Base-by-base conservation (phyloP, 768 basidiomycete species). In the Leccinum rimulosum region DNA sequence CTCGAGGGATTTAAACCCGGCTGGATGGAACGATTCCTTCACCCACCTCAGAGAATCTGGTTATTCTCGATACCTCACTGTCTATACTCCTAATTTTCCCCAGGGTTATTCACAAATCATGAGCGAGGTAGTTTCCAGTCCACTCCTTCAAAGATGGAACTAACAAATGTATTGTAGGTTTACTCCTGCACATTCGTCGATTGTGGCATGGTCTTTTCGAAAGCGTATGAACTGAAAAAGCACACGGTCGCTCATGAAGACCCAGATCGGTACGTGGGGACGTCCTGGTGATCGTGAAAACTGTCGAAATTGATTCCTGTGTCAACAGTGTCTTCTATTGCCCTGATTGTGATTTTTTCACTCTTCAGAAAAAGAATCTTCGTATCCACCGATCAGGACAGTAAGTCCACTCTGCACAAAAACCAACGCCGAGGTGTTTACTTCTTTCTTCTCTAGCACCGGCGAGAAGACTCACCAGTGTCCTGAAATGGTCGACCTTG, bases 311-410 rank as follows among this genome's bases (percentile, higher is more conserved):
- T 22, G 15, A 48, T 4, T 3, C 2, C 12, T 30, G 9, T 56
- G 9, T 56, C 2, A 2, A 11, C 11, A 71, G 70, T 0, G 22
- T 65, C 6, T 48, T 56, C 31, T 15, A 38, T 19, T 70, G 69
- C 38, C n/a, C 63, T 1, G 3, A 12, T 28, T 70, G 69, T 12
- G 11, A 22, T 2, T 70, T 68, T 27, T 50, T 51, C 11, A 64
- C 62, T 17, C 36, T 62, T 8, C 61, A 61, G 25, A 72, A 64
- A 54, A 70, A 60, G 55, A 67, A 65, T 35, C 60, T 70, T 0
- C 31, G 1, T 1, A 61, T 71, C 5, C 69, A 70, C 48, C 12
- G 51, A 2, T 58, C 52, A 12, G 60, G 2, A 38, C 69, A 70
- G 70, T 72, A 47, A 33, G 66, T 51, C 6, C 25, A 19, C 6